Base-by-base conservation (phyloP, 1,284 basidiomycete genomes). In the Rhodotorula sp. region DNA sequence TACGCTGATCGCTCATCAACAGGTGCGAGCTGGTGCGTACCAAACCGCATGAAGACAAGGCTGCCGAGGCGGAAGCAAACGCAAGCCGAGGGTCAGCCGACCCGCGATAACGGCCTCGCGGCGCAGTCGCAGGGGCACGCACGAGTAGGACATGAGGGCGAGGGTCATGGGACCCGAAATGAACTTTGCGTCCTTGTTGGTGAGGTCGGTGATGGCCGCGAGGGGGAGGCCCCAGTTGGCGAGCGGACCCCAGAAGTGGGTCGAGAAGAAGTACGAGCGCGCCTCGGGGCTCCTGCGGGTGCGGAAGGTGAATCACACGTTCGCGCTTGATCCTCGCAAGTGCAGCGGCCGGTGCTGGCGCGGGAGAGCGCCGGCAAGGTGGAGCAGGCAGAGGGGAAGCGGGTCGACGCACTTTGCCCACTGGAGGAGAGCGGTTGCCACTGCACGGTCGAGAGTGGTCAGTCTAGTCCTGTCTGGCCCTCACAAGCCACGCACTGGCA, bases 161-260 rank as follows among this genome's bases (percentile, higher is more conserved):
- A 91, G 88, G 9, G 92, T 95, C 94, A 98, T 98, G 48, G 93
- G 87, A 27, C 94, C 92, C 64, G 93, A 96, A 78, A 98, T 98
- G 81, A 92, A 86, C 78, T 96, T 92, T 82, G 96, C 92, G 87
- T 96, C 92, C 81, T 95, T 96, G 66, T 79, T 84, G 34, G 79
- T 85, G 79, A 97, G 84, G 83, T 98, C 95, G 8, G 93, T 82
- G 58, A 98, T 83, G 53, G 94, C 94, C 76, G 94, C 94, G 54
- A 97, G 83, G 67, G 94, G 94, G 46, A 98, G 87, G 79, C 94
- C 95, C 91, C 95, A 98, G 85, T 97, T 98, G 65, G 95, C 95
- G 71, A 94, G 89, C 91, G 96, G 79, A 50, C 74, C 74, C 73
- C 75, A 77, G 64, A 77, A 77, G 61, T 77, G 75, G 42, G 75